These are phyloP conservation scores for Dactylellina drechsleri DNA, from an alignment of 2,329 filamentous ascomycete species.

Conservation along the genomic window DNA sequence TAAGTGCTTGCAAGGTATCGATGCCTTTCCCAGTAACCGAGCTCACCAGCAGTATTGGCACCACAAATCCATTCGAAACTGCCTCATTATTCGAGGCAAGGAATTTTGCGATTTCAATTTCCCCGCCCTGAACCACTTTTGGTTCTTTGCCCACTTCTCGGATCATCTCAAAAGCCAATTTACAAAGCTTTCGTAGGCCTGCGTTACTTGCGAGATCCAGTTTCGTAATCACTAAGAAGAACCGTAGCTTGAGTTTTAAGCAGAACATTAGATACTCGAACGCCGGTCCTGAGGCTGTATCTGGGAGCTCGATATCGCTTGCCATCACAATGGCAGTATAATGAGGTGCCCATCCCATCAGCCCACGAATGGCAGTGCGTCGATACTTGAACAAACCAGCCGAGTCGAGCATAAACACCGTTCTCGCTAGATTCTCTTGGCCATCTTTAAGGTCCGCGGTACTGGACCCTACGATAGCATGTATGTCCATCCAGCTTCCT, in stretches of 20 bases:
- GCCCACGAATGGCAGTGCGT: conserved; percentile 84
- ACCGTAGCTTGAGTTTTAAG: conserved; percentile 78
- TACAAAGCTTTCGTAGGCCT: conserved; percentile 75
- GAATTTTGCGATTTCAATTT: conserved; percentile 59
- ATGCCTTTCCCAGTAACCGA: conserved; percentile 86
- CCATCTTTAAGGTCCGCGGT: conserved; percentile 41
- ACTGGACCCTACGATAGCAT: conserved; percentile 72
- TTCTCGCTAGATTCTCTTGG: conserved; percentile 69
- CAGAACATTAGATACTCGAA: conserved; percentile 77
- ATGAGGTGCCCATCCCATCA: conserved; percentile 96
- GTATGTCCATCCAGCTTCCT: conserved; percentile 93
- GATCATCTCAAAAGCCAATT: conserved; percentile 77
- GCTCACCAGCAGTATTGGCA: conserved; percentile 89
- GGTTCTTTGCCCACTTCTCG: conserved; percentile 80
- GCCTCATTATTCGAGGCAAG: conserved; percentile 57
- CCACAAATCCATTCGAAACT: conserved; percentile 62
- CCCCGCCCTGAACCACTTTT: conserved; percentile 59
- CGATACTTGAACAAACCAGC: conserved; percentile 90
- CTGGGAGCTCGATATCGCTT: conserved; percentile 77
- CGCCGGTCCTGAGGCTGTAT: conserved; percentile 69
- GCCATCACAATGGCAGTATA: conserved; percentile 91
- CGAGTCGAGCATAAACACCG: conserved; percentile 91
- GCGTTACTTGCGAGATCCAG: conserved; percentile 82
- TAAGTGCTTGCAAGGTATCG: conserved; percentile 80
- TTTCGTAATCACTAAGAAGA: conserved; percentile 88